phyloP scores from a whole-genome alignment of 1,139 yeast genomes.

The Kodamaea arcana region DNA sequence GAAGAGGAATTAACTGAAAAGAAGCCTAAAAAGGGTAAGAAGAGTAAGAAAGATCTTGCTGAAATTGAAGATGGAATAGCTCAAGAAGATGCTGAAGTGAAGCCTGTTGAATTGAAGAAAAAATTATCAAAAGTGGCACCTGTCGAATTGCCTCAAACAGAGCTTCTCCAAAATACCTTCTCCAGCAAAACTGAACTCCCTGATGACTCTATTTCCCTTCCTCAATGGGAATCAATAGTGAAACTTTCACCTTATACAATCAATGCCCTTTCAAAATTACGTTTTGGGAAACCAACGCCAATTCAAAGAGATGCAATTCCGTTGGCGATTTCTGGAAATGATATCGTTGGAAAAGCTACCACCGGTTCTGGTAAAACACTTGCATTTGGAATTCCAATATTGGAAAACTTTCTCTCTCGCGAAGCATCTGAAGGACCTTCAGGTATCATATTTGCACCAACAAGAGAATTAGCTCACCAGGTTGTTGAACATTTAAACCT shows the following conservation, averaged over 20 bases:
- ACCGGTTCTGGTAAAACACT: constrained; percentile 98
- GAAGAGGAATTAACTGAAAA: constrained; percentile 13
- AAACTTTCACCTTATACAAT: constrained; percentile 51
- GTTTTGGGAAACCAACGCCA: constrained; percentile 71
- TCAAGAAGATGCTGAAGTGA: neutral
- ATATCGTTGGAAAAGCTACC: constrained; percentile 91
- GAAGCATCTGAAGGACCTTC: constrained; percentile 46
- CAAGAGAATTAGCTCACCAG: constrained; percentile 95
- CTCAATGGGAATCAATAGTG: constrained; percentile 49
- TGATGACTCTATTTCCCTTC: constrained; percentile 45
- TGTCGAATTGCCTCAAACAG: constrained; percentile 6
- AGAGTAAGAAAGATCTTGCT: constrained; percentile 8
- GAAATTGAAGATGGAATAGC: constrained; percentile 9
- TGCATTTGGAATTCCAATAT: constrained; percentile 92
- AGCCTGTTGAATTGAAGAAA: constrained; percentile 4
- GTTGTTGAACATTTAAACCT: constrained; percentile 74
- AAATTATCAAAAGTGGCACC: neutral
- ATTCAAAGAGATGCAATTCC: constrained; percentile 83
- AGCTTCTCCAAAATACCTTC: constrained; percentile 21
- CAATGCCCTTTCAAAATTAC: constrained; percentile 55
- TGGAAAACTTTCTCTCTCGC: constrained; percentile 53
- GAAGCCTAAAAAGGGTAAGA: constrained; percentile 11
- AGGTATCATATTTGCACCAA: constrained; percentile 87
- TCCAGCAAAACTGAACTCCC: constrained; percentile 29
- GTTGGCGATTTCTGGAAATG: constrained; percentile 63